A percentile compares a stretch with the other conserved stretches of the same genome.
phyloP scores from a whole-genome alignment of 129 eudicot genomes.

The Tanacetum coccineum region DNA sequence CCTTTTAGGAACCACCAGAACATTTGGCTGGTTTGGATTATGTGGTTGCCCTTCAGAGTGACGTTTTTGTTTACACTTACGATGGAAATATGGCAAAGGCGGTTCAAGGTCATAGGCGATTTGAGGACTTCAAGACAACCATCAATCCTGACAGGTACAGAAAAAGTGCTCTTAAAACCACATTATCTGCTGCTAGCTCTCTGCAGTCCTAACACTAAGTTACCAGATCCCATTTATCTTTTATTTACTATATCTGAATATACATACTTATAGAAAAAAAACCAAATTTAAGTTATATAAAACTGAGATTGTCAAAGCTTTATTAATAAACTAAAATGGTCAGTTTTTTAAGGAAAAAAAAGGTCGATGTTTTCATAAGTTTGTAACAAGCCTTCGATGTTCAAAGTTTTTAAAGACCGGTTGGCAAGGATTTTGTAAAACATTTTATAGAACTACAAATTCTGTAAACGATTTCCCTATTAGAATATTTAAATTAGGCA shows the following conservation, averaged over 20 bases:
- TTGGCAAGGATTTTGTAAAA: too few species aligned
- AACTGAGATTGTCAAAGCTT: neutral
- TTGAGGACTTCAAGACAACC: conserved; percentile 88
- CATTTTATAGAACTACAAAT: too few species aligned
- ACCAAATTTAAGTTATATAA: neutral
- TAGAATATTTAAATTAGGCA: too few species aligned
- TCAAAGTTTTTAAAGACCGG: too few species aligned
- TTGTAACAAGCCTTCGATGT: too few species aligned
- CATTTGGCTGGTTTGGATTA: conserved; percentile 95
- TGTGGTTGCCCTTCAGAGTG: conserved; percentile 85
- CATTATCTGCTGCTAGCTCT: too few species aligned
- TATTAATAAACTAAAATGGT: too few species aligned
- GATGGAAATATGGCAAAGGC: conserved; percentile 99
- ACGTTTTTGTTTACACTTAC: conserved; percentile 89
- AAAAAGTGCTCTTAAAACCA: neutral
- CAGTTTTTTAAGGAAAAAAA: too few species aligned
- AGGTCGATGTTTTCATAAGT: too few species aligned
- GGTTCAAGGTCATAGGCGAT: conserved; percentile 90
- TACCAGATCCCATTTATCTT: neutral
- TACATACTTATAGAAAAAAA: neutral
- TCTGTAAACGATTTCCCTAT: too few species aligned
- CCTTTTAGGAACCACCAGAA: conserved; percentile 87
- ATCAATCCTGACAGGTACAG: conserved; percentile 88
- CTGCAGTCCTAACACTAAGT: too few species aligned
- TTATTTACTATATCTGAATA: neutral